A percentile compares a stretch with the other conserved stretches of the same genome.
Conservation (phyloP, 179 eudicot genomes). For the Beta corolliflora region DNA sequence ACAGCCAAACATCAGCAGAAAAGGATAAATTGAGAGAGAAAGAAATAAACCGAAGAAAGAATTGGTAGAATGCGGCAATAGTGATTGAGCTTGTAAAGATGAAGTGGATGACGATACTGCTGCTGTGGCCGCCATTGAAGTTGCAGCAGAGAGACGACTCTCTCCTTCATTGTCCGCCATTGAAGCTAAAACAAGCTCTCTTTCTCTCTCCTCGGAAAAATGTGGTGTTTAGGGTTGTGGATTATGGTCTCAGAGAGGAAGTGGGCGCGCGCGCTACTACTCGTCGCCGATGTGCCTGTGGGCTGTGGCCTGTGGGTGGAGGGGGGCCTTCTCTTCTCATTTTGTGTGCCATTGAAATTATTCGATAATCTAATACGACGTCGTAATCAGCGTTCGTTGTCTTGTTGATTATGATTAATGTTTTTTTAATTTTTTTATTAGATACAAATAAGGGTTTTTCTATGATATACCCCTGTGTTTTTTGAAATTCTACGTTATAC, state of each 20-base stretch:
- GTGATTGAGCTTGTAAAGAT: slow-evolving; percentile 9
- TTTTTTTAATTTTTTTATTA: no score
- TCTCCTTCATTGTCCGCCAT: slow-evolving; percentile 33
- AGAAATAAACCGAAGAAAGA: slow-evolving; percentile 40
- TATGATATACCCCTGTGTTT: no score
- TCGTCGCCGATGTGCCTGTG: slow-evolving; percentile 5
- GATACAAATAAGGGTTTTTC: no score
- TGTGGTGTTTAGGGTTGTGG: slow-evolving; percentile 25
- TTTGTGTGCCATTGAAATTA: neutral
- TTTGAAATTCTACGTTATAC: no score
- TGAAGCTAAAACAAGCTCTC: neutral
- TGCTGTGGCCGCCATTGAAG: slow-evolving; percentile 36
- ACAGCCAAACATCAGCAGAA: neutral
- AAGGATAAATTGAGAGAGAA: neutral
- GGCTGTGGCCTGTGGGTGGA: no score
- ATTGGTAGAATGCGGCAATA: slow-evolving; percentile 23
- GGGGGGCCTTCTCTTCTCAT: neutral
- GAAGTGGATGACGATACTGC: slow-evolving; percentile 21
- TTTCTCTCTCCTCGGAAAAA: slow-evolving; percentile 15
- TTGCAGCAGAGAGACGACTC: slow-evolving; percentile 22
- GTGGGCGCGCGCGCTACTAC: slow-evolving; percentile 5
- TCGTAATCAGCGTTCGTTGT: neutral
- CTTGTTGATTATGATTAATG: neutral
- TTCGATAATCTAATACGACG: neutral
- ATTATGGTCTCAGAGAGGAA: neutral